These are phyloP conservation scores for Nicotiana undulata DNA, from an alignment of 257 asterid genomes.

Conservation along the genomic window DNA sequence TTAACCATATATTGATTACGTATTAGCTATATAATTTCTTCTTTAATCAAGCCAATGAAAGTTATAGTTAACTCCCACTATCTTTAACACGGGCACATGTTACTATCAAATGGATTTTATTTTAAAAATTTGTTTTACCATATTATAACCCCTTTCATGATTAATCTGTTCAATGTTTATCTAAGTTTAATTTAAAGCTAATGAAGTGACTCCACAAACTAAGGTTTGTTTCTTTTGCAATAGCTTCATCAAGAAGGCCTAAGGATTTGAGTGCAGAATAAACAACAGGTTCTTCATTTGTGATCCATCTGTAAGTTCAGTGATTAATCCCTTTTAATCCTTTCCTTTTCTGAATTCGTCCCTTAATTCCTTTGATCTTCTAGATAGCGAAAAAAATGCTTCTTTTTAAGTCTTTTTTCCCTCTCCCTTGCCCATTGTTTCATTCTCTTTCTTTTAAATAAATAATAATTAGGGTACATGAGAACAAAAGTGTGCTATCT, in stretches of 20 bases:
- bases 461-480: too few relatives aligned
- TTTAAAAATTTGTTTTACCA: background rate
- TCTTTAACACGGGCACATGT: background rate
- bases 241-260: background rate
- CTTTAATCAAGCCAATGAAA: background rate
- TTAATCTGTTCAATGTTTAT: background rate
- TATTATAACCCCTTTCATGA: background rate
- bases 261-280: background rate
- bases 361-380: background rate
- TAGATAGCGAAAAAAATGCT: background rate
- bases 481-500: too few relatives aligned
- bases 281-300: background rate
- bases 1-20: background rate
- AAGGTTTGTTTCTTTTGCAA: background rate
- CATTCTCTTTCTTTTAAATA: background rate
- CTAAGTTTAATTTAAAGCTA: background rate
- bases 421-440: background rate
- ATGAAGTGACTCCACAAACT: background rate
- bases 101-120: background rate
- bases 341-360: background rate
- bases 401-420: too few relatives aligned
- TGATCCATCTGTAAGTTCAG: background rate
- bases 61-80: background rate
- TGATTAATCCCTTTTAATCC: background rate
- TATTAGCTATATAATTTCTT: background rate